Conservation (phyloP, 2,329 filamentous ascomycete genomes). For the Cladosporium velox region DNA sequence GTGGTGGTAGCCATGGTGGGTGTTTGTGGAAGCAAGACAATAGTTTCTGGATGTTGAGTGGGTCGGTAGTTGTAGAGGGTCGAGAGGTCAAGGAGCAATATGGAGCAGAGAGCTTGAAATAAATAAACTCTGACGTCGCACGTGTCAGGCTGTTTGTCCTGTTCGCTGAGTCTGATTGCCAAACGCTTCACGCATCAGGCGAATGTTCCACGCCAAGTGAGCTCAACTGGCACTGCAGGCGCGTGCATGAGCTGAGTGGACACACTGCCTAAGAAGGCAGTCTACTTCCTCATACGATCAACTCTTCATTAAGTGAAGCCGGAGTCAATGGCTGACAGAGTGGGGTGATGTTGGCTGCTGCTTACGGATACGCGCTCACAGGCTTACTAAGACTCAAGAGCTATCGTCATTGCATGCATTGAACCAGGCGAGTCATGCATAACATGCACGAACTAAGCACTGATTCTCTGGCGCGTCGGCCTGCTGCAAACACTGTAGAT, state of each 20-base stretch:
- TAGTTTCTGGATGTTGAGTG: neutral
- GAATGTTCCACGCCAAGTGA: neutral
- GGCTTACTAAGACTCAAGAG: neutral
- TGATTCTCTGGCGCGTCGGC: neutral
- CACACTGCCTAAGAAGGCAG: neutral
- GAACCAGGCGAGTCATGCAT: neutral
- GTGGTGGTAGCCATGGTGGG: constrained; percentile 19
- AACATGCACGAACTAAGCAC: neutral
- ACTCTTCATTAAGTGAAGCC: neutral
- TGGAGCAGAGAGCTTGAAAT: neutral
- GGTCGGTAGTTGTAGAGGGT: neutral
- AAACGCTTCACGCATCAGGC: too few relatives aligned
- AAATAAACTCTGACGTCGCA: neutral
- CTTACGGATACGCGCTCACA: neutral
- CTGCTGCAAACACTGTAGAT: neutral
- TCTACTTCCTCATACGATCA: neutral
- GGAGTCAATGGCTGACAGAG: neutral
- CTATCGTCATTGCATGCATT: neutral
- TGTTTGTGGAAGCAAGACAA: neutral
- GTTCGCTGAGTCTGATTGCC: too few relatives aligned
- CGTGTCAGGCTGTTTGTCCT: neutral
- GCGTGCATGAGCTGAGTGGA: neutral
- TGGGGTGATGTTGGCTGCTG: neutral
- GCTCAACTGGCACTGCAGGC: neutral
- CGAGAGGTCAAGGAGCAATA: neutral